phyloP scores from a whole-genome alignment of 768 basidiomycete genomes.

The Tubosaeta sp. region DNA sequence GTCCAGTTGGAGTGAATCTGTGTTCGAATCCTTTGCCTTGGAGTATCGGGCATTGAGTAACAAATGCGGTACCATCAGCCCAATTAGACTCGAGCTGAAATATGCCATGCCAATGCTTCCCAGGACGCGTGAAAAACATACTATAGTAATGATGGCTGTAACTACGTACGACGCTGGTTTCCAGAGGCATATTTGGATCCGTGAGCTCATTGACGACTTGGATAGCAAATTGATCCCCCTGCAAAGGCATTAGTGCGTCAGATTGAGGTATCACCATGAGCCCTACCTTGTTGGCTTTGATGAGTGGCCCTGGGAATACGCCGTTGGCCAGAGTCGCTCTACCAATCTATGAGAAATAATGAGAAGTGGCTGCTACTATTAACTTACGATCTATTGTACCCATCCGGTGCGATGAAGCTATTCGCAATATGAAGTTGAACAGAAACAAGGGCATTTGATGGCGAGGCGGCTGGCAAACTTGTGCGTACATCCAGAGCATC shows the following conservation, averaged over 20 bases:
- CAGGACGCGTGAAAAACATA: conserved; percentile 14
- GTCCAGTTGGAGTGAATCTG: conserved; percentile 28
- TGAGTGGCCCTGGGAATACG: conserved; percentile 44
- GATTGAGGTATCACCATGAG: neutral
- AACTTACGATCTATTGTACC: conserved; percentile 38
- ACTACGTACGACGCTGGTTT: conserved; percentile 38
- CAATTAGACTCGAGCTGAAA: conserved; percentile 27
- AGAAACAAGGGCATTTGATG: conserved; percentile 15
- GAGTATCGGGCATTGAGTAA: conserved; percentile 44
- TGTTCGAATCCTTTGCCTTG: conserved; percentile 34
- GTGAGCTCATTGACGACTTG: conserved; percentile 43
- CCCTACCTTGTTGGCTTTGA: conserved; percentile 35
- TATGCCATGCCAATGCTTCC: conserved; percentile 33
- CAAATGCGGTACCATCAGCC: conserved; percentile 34
- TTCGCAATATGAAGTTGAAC: conserved; percentile 36
- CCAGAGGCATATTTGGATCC: conserved; percentile 43
- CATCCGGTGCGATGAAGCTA: conserved; percentile 43
- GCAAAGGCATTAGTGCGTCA: neutral
- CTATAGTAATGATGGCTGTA: neutral
- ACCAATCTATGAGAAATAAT: neutral
- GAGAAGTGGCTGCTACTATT: neutral
- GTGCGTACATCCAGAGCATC: neutral
- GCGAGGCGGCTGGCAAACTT: neutral
- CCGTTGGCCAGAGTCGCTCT: conserved; percentile 44
- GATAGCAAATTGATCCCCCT: conserved; percentile 39